These are phyloP conservation scores for Linnemannia zychae DNA, from an alignment of 192 early-diverging fungal species.

Conservation along the genomic window DNA sequence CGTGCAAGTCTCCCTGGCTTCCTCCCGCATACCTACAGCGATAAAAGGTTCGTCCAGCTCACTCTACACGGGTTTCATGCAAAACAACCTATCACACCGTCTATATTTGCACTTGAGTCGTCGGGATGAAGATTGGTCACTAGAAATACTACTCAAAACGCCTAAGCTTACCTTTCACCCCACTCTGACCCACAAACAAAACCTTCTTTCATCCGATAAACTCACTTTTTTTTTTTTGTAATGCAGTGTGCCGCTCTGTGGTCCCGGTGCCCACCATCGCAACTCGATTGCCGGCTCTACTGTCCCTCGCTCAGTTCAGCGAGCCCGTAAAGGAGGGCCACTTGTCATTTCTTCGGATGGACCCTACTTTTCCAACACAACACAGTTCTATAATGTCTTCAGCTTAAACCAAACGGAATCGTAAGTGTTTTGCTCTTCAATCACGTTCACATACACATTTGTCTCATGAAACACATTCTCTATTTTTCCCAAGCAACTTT, in stretches of 20 bases:
- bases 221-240: conserved; percentile 2
- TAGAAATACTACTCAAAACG: neutral
- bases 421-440: conserved; percentile 38
- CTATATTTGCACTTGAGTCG: neutral
- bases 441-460: neutral
- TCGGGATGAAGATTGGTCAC: neutral
- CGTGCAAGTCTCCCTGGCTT: conserved; percentile 4
- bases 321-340: conserved; percentile 43
- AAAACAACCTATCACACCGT: neutral
- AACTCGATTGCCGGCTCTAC: conserved; percentile 53
- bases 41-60: neutral
- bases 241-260: neutral
- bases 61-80: neutral
- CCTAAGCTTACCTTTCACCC: no score
- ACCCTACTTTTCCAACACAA: conserved; percentile 78
- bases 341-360: conserved; percentile 67
- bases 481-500: neutral
- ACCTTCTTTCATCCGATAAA: neutral
- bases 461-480: neutral
- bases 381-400: conserved; percentile 72
- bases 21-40: neutral
- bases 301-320: conserved; percentile 16
- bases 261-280: conserved; percentile 39
- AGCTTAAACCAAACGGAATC: conserved; percentile 69
- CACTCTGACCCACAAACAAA: neutral